Percentiles rank a stretch among this genome's conserved stretches.
Evolutionary conservation across 2,329 filamentous ascomycete genomes (phyloP).

Genomic region (Colletotrichum sublineola): DNA sequence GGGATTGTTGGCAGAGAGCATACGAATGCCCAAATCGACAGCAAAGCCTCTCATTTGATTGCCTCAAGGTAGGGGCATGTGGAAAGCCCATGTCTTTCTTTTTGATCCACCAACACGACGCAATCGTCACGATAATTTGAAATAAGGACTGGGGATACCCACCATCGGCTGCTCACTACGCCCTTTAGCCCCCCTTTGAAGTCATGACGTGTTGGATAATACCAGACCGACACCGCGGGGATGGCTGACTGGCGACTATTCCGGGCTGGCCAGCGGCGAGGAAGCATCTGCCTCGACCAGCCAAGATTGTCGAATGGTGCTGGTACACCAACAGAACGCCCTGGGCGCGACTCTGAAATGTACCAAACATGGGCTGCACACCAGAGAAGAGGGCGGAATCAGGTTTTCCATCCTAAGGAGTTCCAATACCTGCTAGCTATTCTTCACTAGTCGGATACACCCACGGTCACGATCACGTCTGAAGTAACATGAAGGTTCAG

Average conservation of each 20-base stretch:
- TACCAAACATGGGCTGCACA: neutral
- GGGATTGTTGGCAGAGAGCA: neutral
- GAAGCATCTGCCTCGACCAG: neutral
- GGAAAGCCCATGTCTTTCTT: conserved; percentile 20
- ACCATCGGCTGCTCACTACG: neutral
- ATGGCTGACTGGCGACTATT: too few species aligned
- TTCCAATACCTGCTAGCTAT: neutral
- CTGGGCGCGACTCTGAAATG: neutral
- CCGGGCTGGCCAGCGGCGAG: neutral
- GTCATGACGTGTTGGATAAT: conserved; percentile 36
- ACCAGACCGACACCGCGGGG: neutral
- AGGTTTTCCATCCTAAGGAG: neutral
- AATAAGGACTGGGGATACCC: conserved; percentile 5
- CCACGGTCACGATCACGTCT: neutral
- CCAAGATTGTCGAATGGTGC: neutral
- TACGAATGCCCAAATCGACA: neutral
- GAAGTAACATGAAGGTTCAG: conserved; percentile 6
- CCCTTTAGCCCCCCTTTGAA: conserved; percentile 8
- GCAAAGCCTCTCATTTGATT: neutral
- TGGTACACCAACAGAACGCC: neutral
- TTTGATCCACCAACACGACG: neutral
- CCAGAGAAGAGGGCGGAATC: neutral
- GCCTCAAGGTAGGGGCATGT: conserved; percentile 1
- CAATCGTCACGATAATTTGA: conserved; percentile 21
- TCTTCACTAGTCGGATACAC: neutral